phyloP scores from a whole-genome alignment of 2,329 filamentous ascomycete genomes.

The Xylariaceae sp. region DNA sequence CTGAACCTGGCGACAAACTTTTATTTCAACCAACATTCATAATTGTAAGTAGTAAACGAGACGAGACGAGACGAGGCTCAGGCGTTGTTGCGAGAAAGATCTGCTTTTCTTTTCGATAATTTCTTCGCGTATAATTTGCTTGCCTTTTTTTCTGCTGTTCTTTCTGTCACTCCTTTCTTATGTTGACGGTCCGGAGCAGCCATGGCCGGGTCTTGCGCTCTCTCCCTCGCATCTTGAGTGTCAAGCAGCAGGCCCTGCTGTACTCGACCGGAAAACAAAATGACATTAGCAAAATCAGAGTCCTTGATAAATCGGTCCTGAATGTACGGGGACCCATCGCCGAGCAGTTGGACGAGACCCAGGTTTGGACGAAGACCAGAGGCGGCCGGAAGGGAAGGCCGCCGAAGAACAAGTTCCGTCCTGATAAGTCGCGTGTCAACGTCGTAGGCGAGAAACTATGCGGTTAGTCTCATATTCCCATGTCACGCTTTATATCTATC shows the following conservation, averaged over 20 bases:
- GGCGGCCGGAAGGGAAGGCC: background rate
- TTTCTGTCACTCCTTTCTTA: slow-evolving; percentile 21
- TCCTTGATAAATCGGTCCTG: background rate
- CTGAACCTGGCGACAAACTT: too few relatives aligned
- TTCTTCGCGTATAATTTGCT: background rate
- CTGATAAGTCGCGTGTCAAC: slow-evolving; percentile 44
- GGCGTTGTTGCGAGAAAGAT: background rate
- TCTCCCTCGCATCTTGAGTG: slow-evolving; percentile 6
- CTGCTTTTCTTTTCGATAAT: background rate
- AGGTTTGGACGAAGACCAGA: slow-evolving; percentile 12
- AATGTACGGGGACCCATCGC: slow-evolving; percentile 16
- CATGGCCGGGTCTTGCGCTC: slow-evolving; percentile 23
- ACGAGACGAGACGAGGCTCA: too few relatives aligned
- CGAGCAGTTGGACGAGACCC: slow-evolving; percentile 21
- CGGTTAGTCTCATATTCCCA: slow-evolving; percentile 29
- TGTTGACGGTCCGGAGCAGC: slow-evolving; percentile 24
- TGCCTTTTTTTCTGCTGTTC: background rate
- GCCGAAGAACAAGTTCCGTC: background rate
- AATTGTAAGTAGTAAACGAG: too few relatives aligned
- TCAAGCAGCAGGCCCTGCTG: slow-evolving; percentile 2
- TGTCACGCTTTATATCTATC: background rate
- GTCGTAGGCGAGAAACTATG: slow-evolving; percentile 49
- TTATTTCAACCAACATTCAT: too few relatives aligned
- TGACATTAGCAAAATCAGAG: too few relatives aligned
- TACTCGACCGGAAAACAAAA: slow-evolving; percentile 2